phyloP scores from a whole-genome alignment of 148 eudicot genomes.

The Pharnaceum exiguum region DNA sequence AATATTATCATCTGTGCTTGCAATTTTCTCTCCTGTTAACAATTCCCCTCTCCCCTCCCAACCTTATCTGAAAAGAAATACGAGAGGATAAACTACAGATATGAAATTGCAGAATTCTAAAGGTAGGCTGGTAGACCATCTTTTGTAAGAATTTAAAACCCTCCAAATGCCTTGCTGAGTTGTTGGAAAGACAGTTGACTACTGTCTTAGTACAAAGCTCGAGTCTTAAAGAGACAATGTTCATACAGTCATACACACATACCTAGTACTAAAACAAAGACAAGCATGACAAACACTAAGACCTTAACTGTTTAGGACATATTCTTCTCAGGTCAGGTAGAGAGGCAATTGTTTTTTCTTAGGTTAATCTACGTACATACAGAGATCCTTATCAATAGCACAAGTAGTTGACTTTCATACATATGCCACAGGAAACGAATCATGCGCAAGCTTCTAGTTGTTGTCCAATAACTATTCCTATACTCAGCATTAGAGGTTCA shows the following conservation, averaged over 20 bases:
- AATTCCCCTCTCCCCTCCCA: too few species aligned
- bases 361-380: too few species aligned
- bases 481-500: not conserved
- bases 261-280: too few species aligned
- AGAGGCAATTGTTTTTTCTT: too few species aligned
- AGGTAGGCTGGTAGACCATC: not conserved
- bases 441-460: not conserved
- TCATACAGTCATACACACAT: too few species aligned
- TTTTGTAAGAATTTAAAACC: not conserved
- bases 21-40: slow-evolving; percentile 8
- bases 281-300: too few species aligned
- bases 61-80: not conserved
- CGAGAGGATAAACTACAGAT: not conserved
- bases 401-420: too few species aligned
- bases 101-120: not conserved
- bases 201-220: not conserved
- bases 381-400: too few species aligned
- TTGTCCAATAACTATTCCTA: not conserved
- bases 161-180: not conserved
- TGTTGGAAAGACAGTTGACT: not conserved
- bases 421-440: not conserved
- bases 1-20: slow-evolving; percentile 9
- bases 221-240: too few species aligned
- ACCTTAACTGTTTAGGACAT: too few species aligned
- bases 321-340: too few species aligned